Evolutionary conservation across 495 filamentous ascomycete species (phyloP).

Genomic region (Pyrenopolyporus hunteri): DNA sequence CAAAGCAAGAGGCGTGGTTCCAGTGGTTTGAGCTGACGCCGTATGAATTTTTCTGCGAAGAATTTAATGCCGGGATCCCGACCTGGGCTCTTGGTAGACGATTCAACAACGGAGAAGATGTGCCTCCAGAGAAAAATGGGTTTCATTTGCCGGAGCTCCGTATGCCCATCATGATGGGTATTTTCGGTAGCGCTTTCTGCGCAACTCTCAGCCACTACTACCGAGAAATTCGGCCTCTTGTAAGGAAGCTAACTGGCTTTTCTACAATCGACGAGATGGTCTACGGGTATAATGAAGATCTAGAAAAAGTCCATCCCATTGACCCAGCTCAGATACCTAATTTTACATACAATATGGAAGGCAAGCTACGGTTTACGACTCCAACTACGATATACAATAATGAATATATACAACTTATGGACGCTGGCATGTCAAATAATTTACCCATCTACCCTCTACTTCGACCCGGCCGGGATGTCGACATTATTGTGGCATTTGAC

Average conservation of each 20-base stretch:
- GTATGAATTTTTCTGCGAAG: constrained; percentile 96
- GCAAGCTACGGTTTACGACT: constrained; percentile 70
- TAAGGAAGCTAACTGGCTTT: constrained; percentile 76
- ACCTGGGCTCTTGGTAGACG: constrained; percentile 89
- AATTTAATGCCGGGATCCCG: constrained; percentile 84
- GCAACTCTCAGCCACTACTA: constrained; percentile 96
- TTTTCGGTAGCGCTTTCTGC: constrained; percentile 96
- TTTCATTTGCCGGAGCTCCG: constrained; percentile 79
- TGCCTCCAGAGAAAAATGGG: constrained; percentile 55
- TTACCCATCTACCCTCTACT: constrained; percentile 93
- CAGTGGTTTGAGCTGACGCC: constrained; percentile 98
- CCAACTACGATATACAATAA: constrained; percentile 74
- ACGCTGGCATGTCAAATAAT: constrained; percentile 98
- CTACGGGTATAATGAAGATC: constrained; percentile 76
- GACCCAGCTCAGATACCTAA: constrained; percentile 89
- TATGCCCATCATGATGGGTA: constrained; percentile 81
- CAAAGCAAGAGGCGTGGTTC: constrained; percentile 84
- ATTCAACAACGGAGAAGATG: constrained; percentile 73
- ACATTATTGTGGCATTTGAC: constrained; percentile 91
- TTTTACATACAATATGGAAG: constrained; percentile 79
- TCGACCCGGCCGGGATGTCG: constrained; percentile 82
- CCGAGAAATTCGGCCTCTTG: constrained; percentile 81
- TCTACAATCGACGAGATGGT: constrained; percentile 83
- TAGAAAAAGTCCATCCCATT: constrained; percentile 87
- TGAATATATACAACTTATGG: constrained; percentile 85